These are phyloP conservation scores for Tetradesmus obliquus DNA, from an alignment of 139 green algal genomes.

Conservation along the genomic window DNA sequence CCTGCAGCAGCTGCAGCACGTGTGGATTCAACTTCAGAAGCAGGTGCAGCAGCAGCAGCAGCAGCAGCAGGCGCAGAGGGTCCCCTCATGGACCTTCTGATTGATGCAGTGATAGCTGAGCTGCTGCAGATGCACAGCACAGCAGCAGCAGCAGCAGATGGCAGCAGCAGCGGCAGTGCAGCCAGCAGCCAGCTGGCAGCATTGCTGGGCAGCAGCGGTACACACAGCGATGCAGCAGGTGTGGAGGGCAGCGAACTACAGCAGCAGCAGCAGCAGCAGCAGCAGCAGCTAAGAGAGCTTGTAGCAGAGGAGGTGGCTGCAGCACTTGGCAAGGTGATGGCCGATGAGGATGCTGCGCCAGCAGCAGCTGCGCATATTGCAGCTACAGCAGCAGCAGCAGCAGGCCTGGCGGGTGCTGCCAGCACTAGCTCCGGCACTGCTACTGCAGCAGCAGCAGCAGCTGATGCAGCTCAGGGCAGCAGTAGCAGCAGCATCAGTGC, in stretches of 20 bases:
- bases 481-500: background rate
- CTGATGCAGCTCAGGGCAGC: background rate
- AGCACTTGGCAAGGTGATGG: background rate
- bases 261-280: background rate
- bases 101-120: conserved; percentile 22
- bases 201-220: background rate
- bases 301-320: background rate
- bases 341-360: background rate
- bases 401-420: background rate
- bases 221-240: background rate
- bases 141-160: background rate
- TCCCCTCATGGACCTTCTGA: background rate
- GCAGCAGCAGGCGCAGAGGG: background rate
- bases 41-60: background rate
- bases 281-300: background rate
- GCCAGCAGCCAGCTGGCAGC: background rate
- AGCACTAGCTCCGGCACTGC: background rate
- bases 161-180: background rate
- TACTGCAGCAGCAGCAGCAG: background rate
- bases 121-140: background rate
- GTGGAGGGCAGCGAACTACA: background rate
- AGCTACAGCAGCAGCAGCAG: background rate
- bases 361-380: background rate
- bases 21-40: background rate
- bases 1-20: background rate